Conservation (phyloP, 495 filamentous ascomycete genomes). For the Glutinoglossum americanum region DNA sequence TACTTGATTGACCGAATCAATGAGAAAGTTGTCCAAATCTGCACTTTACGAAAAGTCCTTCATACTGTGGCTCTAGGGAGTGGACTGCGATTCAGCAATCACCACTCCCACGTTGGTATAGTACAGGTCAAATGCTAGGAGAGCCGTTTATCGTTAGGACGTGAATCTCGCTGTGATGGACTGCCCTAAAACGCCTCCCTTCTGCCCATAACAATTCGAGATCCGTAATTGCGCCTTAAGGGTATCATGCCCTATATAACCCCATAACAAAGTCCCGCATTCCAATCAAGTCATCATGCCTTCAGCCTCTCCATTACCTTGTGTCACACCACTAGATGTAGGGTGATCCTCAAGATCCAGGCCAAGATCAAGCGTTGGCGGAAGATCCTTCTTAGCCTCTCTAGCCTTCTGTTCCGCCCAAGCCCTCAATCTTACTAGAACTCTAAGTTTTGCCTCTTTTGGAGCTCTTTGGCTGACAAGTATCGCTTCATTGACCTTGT, state of each 20-base stretch:
- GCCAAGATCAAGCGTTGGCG: conserved; percentile 17
- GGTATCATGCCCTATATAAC: not conserved
- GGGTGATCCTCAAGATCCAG: conserved; percentile 1
- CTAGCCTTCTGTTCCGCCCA: conserved; percentile 70
- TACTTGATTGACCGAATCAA: not conserved
- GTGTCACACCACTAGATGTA: not conserved
- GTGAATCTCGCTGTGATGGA: conserved; percentile 8
- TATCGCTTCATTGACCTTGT: conserved; percentile 71
- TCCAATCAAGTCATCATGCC: not conserved
- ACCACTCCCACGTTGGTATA: not conserved
- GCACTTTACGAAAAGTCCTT: too few species aligned
- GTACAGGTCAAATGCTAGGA: not conserved
- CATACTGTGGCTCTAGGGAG: too few species aligned
- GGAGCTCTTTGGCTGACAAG: conserved; percentile 44
- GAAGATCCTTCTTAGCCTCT: conserved; percentile 52
- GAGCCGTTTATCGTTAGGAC: not conserved
- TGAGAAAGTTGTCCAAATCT: too few species aligned
- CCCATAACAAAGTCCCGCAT: not conserved
- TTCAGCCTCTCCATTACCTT: not conserved
- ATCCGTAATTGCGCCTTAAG: not conserved
- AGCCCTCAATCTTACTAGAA: conserved; percentile 56
- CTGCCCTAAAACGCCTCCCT: not conserved
- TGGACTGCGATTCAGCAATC: not conserved
- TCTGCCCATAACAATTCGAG: not conserved
- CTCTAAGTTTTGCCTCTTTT: conserved; percentile 58